phyloP scores from a whole-genome alignment of 2,329 filamentous ascomycete species.

The Arthrinium puccinioides region DNA sequence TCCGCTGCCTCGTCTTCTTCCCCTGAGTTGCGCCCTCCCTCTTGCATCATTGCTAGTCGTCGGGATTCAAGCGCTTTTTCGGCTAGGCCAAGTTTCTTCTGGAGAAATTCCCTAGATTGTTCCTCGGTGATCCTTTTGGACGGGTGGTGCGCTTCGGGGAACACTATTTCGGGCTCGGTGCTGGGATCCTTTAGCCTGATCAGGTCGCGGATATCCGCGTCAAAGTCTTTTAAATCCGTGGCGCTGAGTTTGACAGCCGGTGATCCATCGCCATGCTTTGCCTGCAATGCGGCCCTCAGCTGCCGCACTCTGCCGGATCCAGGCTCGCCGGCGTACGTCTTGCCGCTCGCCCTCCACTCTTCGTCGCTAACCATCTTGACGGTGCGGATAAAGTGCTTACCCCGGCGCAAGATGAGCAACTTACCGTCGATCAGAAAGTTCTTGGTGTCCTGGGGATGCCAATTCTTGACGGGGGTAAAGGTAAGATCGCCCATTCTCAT shows the following conservation, averaged over 20 bases:
- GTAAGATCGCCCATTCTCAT: slow-evolving; percentile 43
- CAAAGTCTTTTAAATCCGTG: neutral
- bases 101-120: too few relatives aligned
- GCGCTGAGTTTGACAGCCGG: neutral
- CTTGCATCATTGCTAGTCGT: too few relatives aligned
- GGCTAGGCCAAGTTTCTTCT: too few relatives aligned
- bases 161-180: neutral
- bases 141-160: too few relatives aligned
- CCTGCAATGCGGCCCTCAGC: slow-evolving; percentile 23
- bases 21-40: too few relatives aligned
- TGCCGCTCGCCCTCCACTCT: slow-evolving; percentile 40
- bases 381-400: slow-evolving; percentile 56
- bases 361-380: slow-evolving; percentile 52
- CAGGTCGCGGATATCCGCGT: neutral
- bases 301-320: slow-evolving; percentile 39
- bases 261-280: neutral
- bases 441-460: slow-evolving; percentile 48
- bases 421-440: slow-evolving; percentile 54
- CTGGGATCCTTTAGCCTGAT: neutral
- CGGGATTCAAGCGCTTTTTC: too few relatives aligned
- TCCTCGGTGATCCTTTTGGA: too few relatives aligned
- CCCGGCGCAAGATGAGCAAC: slow-evolving; percentile 53
- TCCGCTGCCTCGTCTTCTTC: too few relatives aligned
- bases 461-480: slow-evolving; percentile 55
- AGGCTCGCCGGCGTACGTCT: slow-evolving; percentile 46